Evolutionary conservation across 805 yeast species (phyloP).

Genomic region (Kodamaea kakaduensis): DNA sequence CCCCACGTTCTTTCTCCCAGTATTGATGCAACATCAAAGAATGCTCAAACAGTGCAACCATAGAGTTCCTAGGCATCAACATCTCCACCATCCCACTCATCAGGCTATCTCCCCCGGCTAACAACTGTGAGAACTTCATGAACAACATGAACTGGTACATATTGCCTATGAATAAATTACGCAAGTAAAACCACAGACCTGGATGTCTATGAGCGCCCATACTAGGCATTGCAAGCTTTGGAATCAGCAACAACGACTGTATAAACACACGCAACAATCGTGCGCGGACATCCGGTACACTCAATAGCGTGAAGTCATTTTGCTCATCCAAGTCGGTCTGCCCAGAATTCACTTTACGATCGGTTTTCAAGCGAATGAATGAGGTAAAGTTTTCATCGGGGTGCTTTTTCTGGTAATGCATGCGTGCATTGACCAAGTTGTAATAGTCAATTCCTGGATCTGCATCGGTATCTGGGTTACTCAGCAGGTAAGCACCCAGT

Average conservation of each 20-base stretch:
- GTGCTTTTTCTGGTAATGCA: constrained; percentile 23
- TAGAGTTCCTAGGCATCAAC: constrained; percentile 12
- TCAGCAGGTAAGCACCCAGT: constrained; percentile 7
- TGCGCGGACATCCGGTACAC: constrained; percentile 21
- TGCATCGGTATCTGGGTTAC: constrained; percentile 9
- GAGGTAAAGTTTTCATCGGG: constrained; percentile 32
- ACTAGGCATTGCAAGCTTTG: constrained; percentile 34
- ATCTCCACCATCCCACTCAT: constrained; percentile 13
- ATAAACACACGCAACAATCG: constrained; percentile 27
- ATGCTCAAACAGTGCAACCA: constrained; percentile 23
- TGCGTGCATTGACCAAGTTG: constrained; percentile 24
- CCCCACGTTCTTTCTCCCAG: constrained; percentile 34
- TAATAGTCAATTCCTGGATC: constrained; percentile 17
- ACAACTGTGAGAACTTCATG: constrained; percentile 24
- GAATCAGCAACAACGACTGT: constrained; percentile 24
- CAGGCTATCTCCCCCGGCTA: constrained; percentile 14
- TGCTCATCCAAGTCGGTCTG: constrained; percentile 12
- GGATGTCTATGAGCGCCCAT: constrained; percentile 37
- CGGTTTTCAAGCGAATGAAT: constrained; percentile 18
- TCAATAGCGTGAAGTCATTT: constrained; percentile 17
- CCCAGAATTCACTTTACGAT: constrained; percentile 3
- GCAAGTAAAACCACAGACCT: constrained; percentile 37
- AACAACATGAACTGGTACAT: constrained; percentile 27
- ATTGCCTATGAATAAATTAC: constrained; percentile 31
- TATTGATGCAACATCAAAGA: constrained; percentile 27